phyloP scores from a whole-genome alignment of 495 filamentous ascomycete species.

The Trichoderma erinaceum region DNA sequence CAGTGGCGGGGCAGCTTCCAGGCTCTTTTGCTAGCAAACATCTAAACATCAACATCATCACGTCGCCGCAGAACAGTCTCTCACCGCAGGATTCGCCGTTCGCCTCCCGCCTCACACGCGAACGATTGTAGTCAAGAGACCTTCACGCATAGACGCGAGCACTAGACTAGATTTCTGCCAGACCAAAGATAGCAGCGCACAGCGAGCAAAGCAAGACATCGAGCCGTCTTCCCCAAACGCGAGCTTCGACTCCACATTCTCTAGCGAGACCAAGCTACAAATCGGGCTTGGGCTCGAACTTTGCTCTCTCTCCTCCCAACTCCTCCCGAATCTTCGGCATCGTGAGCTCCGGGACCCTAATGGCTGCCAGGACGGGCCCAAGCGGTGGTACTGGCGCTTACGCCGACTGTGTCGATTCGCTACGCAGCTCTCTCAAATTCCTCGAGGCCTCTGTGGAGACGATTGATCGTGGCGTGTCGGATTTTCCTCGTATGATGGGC shows the following conservation, averaged over 20 bases:
- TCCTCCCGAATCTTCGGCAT: background rate
- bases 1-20: background rate
- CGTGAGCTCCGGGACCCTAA: background rate
- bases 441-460: conserved; percentile 45
- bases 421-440: conserved; percentile 45
- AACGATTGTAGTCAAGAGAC: too few species aligned
- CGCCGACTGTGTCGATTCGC: conserved; percentile 40
- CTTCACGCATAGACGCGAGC: background rate
- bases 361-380: conserved; percentile 14
- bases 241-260: background rate
- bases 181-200: background rate
- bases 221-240: conserved; percentile 6
- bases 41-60: background rate
- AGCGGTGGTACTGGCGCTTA: conserved; percentile 30
- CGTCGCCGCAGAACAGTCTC: background rate
- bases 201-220: background rate
- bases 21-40: background rate
- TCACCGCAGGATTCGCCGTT: background rate
- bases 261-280: background rate
- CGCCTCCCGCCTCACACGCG: background rate
- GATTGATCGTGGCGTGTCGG: conserved; percentile 38
- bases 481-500: conserved; percentile 40
- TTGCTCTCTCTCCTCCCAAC: background rate
- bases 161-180: background rate
- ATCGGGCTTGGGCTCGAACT: background rate